A percentile compares a stretch with the other conserved stretches of the same genome.
Evolutionary conservation across 2,329 filamentous ascomycete genomes (phyloP).

Genomic region (Colletotrichum sp.): DNA sequence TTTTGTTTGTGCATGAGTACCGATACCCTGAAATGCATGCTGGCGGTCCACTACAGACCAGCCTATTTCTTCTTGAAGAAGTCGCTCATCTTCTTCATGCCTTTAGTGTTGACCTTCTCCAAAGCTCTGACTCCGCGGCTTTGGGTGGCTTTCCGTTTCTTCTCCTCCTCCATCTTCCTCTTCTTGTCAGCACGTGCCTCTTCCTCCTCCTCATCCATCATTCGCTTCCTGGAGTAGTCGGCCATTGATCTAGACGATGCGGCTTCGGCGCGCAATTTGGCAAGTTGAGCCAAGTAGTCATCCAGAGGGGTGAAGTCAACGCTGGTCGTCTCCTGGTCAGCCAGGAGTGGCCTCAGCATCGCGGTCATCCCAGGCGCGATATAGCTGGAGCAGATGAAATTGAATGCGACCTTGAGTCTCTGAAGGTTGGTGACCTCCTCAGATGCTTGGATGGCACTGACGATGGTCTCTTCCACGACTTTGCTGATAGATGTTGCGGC

Average conservation of each 20-base stretch:
- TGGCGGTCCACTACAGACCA: background rate
- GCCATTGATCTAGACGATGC: constrained; percentile 69
- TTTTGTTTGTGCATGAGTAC: constrained; percentile 14
- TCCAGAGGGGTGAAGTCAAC: constrained; percentile 76
- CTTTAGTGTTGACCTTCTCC: constrained; percentile 87
- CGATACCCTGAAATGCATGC: constrained; percentile 18
- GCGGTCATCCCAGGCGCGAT: constrained; percentile 50
- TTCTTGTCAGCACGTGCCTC: constrained; percentile 78
- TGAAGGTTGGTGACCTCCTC: constrained; percentile 62
- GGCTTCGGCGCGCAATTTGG: constrained; percentile 73
- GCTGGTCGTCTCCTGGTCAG: constrained; percentile 33
- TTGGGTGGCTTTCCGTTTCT: constrained; percentile 77
- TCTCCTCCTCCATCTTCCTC: constrained; percentile 85
- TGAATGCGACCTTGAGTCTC: constrained; percentile 66
- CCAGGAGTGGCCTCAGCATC: constrained; percentile 46
- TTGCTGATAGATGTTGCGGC: constrained; percentile 49
- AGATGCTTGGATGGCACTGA: constrained; percentile 51
- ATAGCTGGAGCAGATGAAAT: constrained; percentile 70
- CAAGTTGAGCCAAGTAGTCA: constrained; percentile 70
- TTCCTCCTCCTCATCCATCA: constrained; percentile 70
- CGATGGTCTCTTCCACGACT: constrained; percentile 34
- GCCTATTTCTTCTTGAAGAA: constrained; percentile 80
- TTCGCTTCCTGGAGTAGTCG: constrained; percentile 75
- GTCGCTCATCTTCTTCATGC: constrained; percentile 96
- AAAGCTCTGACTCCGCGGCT: constrained; percentile 80